These are phyloP conservation scores for Lolium perenne DNA, from an alignment of 176 grass and related monocot species.

Conservation along the genomic window DNA sequence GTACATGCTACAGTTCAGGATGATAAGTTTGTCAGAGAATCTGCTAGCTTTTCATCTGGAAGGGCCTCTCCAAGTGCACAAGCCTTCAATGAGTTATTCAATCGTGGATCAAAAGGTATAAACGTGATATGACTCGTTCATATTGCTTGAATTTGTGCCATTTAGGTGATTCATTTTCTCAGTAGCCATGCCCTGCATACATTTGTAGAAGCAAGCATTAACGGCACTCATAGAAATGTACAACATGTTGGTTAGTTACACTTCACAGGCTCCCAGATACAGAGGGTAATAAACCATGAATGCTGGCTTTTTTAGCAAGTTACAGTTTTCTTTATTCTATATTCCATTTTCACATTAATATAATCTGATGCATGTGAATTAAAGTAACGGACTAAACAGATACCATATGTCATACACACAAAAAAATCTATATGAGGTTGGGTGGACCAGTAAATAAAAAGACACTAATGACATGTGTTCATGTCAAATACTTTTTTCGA, in stretches of 20 bases:
- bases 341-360: neutral
- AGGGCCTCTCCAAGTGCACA: conserved; percentile 38
- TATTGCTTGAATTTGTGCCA: neutral
- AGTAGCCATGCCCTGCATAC: neutral
- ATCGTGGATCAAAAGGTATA: conserved; percentile 45
- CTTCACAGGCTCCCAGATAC: neutral
- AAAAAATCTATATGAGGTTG: neutral
- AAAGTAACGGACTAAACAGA: neutral
- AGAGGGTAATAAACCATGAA: neutral
- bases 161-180: neutral
- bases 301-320: neutral
- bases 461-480: neutral
- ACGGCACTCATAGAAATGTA: neutral
- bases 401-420: neutral
- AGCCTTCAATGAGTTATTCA: conserved; percentile 52
- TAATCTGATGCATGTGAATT: neutral
- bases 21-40: conserved; percentile 66
- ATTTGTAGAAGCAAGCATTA: neutral
- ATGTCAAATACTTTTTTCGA: neutral
- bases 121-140: neutral
- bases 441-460: neutral
- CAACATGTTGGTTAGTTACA: neutral
- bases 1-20: conserved; percentile 57
- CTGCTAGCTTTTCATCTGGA: conserved; percentile 66
- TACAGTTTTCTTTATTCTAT: neutral